Evolutionary conservation across 352 stramenopile genomes (phyloP).

Genomic region (Pythium coloratum): DNA sequence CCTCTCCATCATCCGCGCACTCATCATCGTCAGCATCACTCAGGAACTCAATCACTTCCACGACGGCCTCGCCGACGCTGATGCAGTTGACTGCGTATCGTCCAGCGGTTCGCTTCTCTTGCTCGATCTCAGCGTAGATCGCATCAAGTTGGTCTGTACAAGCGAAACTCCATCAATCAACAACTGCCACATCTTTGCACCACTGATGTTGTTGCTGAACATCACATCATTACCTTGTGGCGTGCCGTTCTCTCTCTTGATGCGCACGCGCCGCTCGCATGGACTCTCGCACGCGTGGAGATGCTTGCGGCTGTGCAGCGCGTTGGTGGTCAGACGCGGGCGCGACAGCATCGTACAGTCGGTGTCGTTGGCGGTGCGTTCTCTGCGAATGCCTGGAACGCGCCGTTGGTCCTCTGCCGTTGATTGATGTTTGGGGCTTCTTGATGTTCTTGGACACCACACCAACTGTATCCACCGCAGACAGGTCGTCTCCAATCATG

Average conservation of each 20-base stretch:
- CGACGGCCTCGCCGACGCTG: not conserved
- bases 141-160: not conserved
- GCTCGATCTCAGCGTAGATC: not conserved
- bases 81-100: not conserved
- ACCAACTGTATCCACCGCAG: not conserved
- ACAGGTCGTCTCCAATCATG: not conserved
- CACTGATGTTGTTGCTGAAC: not conserved
- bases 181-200: not conserved
- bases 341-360: not conserved
- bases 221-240: not conserved
- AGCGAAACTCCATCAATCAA: not conserved
- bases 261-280: not conserved
- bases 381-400: not conserved
- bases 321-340: not conserved
- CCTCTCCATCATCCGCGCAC: not conserved
- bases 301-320: not conserved
- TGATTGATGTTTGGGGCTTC: not conserved
- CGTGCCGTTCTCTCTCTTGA: not conserved
- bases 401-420: not conserved
- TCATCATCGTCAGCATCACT: not conserved
- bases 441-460: not conserved
- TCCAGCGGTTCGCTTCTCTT: not conserved
- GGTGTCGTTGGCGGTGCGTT: not conserved
- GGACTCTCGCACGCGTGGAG: not conserved
- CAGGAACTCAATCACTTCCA: slow-evolving; percentile 10